Evolutionary conservation across 345 rosid genomes (phyloP).

Genomic region (Citrus sp.): DNA sequence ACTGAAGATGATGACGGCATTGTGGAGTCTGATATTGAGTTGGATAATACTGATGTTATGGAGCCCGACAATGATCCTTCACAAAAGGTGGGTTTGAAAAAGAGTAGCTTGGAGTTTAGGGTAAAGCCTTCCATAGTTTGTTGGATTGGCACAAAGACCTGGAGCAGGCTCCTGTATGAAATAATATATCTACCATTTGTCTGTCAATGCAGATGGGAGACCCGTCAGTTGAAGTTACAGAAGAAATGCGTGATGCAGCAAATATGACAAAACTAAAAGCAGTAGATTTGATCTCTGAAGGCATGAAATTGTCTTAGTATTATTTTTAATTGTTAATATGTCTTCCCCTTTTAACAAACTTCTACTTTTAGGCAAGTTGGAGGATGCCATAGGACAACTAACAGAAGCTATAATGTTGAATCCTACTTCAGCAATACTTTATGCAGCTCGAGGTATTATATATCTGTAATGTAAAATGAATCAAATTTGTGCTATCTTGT

Average conservation of each 20-base stretch:
- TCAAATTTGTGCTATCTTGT: neutral
- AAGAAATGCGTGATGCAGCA: constrained; percentile 70
- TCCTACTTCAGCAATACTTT: constrained; percentile 72
- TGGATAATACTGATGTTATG: constrained; percentile 61
- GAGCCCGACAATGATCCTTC: constrained; percentile 76
- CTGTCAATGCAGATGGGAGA: constrained; percentile 65
- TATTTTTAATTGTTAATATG: neutral
- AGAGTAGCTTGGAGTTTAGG: neutral
- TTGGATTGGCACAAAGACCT: constrained; percentile 2
- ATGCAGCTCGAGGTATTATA: constrained; percentile 70
- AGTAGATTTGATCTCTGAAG: constrained; percentile 58
- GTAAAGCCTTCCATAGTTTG: neutral
- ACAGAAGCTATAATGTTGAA: constrained; percentile 72
- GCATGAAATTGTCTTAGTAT: constrained; percentile 21
- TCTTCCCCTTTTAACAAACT: constrained; percentile 3
- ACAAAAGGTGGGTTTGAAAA: constrained; percentile 41
- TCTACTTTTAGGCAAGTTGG: constrained; percentile 49
- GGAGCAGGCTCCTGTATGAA: neutral
- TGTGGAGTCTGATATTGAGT: constrained; percentile 75
- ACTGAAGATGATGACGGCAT: constrained; percentile 45
- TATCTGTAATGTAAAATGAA: neutral
- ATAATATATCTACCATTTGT: neutral
- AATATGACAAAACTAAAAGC: constrained; percentile 58
- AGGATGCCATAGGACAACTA: constrained; percentile 53
- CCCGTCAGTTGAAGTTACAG: constrained; percentile 58